Conservation (phyloP, 2,329 filamentous ascomycete genomes). For the Exophiala mesophila region DNA sequence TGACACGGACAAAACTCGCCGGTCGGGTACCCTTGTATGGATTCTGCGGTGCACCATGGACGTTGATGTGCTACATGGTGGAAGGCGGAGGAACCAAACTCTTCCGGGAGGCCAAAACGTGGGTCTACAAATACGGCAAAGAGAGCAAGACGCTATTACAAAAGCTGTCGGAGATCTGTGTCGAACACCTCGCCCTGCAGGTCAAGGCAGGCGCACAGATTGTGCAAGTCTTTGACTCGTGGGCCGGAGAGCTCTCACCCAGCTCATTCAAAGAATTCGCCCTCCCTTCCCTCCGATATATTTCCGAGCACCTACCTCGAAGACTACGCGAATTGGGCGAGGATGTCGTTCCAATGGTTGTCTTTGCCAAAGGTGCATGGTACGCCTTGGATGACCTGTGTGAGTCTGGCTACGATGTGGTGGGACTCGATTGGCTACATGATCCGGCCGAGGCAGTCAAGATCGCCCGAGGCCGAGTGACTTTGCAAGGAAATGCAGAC, state of each 20-base stretch:
- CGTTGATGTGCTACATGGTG: slow-evolving; percentile 96
- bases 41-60: slow-evolving; percentile 97
- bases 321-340: slow-evolving; percentile 68
- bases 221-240: slow-evolving; percentile 96
- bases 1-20: slow-evolving; percentile 80
- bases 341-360: slow-evolving; percentile 87
- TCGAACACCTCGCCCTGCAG: slow-evolving; percentile 88
- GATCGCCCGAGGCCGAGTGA: slow-evolving; percentile 70
- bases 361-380: slow-evolving; percentile 97
- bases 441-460: slow-evolving; percentile 79
- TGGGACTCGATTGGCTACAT: slow-evolving; percentile 92
- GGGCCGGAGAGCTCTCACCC: slow-evolving; percentile 90
- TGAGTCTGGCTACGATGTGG: slow-evolving; percentile 83
- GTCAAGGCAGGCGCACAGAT: slow-evolving; percentile 92
- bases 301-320: slow-evolving; percentile 72
- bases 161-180: slow-evolving; percentile 91
- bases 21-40: slow-evolving; percentile 90
- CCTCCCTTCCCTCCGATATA: slow-evolving; percentile 79
- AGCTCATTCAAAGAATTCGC: slow-evolving; percentile 77
- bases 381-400: slow-evolving; percentile 86
- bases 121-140: slow-evolving; percentile 84
- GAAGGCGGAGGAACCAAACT: slow-evolving; percentile 95
- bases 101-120: slow-evolving; percentile 90
- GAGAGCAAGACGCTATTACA: slow-evolving; percentile 75
- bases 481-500: slow-evolving; percentile 92